Base-by-base conservation (phyloP, 2,329 filamentous ascomycete genomes). In the Clarireedia monteithiana region DNA sequence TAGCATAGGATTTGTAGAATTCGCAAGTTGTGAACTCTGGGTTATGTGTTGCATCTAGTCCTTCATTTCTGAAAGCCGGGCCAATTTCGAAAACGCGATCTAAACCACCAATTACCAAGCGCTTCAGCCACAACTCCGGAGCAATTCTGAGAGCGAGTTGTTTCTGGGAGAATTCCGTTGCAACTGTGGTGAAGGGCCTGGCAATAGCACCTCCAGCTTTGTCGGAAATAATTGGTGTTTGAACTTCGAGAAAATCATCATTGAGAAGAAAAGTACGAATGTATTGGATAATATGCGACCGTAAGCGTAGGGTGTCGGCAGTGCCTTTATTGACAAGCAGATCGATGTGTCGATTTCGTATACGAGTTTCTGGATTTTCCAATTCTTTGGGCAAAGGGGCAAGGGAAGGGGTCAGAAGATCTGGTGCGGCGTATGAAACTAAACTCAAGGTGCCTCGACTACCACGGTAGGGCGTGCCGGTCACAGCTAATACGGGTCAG, bases 1-100 rank as follows among this genome's bases (percentile, higher is more conserved):
- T 88, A 58, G 86, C 84, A 66, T 91, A 95, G 2, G 91, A 86
- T 59, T 88, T 85, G 72, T 99, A 99, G 73, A 96, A 97, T 73
- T 99, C 94, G 75, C 92, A 97, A 58, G 89, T 97, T 46, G 89
- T 94, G 73, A 97, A 99, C 69, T 99, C 94, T 0, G 94, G 92
- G 68, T 99, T 99, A 70, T 99, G 94, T 0, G 90, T 96, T 30
- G 81, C 81, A 70, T 96, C 91, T 38, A 96, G 74, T 70, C 90
- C 89, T 74, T 99, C 94, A 69, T 99, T 99, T 45, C 94, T 83
- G 72, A 99, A 99, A 12, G 85, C 84, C 3, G 89, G 86, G 0
- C 94, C 94, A 61, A 99, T 91, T 72, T 99, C 94, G 67, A 95
- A 99, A 26, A 99, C 84, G 59, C 79, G 84, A 64, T 95, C 88